Evolutionary conservation across 305 asterid species (phyloP), one percentile per base, ranked within the genome.

Genomic region (Fraxinus paxiana): DNA sequence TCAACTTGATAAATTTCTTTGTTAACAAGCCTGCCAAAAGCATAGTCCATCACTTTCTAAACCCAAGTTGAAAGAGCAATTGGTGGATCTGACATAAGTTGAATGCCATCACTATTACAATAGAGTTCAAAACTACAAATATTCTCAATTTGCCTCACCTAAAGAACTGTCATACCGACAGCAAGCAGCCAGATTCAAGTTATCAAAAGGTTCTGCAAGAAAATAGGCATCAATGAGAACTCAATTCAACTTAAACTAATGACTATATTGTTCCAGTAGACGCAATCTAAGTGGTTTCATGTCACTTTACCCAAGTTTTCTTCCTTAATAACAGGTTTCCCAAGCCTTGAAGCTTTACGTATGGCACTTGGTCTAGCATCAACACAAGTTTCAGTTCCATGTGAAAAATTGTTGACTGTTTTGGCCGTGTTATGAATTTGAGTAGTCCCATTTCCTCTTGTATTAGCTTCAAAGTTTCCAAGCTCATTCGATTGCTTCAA

Each of bases 91-190:
- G 10, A 63, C 34, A 63, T 24, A 63, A 63, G 34, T 24, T 63
- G 7, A 24, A 65, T 2, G 35, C 18, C 34, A 65, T 65, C 34
- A 9, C 34, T 65, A 22, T 65, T 26, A 65, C 34, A 26, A 65
- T 22, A 59, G 17, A 54, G 41, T 77, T 73, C 75, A 63, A 34
- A 82, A 51, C 56, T 72, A 48, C 38, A 48, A 12, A 10, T 12
- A 54, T 73, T 26, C 8, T 22, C 78, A 30, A 79, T 24, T 80
- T 61, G 77, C 37, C 92, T 84, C 79, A 92, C 98, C 97, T 89
- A 94, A 87, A 65, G 98, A 94, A 85, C 92, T 94, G 86, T 93
- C 97, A 82, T 87, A 91, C 46, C 97, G 89, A 82, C 94, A 90
- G 75, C 85, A 83, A 70, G 83, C 81, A 73, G 80, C 84, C 79